Percentiles rank a stretch among this genome's conserved stretches.
These are phyloP conservation scores for Sporisorium exsertum DNA, from an alignment of 1,284 basidiomycete genomes.

Conservation along the genomic window DNA sequence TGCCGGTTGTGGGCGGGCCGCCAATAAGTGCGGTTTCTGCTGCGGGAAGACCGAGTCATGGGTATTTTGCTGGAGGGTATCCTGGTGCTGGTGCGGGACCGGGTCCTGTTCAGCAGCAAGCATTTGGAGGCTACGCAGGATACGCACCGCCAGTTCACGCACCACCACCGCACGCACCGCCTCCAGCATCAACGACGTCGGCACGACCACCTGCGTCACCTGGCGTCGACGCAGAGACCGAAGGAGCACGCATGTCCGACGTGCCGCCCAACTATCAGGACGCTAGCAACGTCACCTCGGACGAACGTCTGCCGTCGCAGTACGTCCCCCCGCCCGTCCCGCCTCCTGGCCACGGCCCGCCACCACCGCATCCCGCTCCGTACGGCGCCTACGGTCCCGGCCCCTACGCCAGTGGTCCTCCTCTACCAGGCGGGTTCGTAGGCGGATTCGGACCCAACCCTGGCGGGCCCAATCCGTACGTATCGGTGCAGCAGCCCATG, in stretches of 20 bases:
- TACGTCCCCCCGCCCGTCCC: slow-evolving; percentile 37
- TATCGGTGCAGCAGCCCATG: slow-evolving; percentile 18
- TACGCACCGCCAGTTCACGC: slow-evolving; percentile 4
- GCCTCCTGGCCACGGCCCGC: slow-evolving; percentile 23
- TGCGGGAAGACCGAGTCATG: slow-evolving; percentile 31
- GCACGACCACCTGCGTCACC: slow-evolving; percentile 13
- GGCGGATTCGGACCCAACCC: slow-evolving; percentile 36
- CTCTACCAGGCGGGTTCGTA: slow-evolving; percentile 22
- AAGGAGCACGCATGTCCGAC: slow-evolving; percentile 45
- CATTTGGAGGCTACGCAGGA: slow-evolving; percentile 23
- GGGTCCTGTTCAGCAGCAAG: slow-evolving; percentile 1
- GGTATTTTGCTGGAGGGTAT: slow-evolving; percentile 34
- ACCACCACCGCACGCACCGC: slow-evolving; percentile 20
- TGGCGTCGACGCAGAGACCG: slow-evolving; percentile 43
- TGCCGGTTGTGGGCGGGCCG: slow-evolving; percentile 26
- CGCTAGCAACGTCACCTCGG: slow-evolving; percentile 30
- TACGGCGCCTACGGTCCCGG: not conserved
- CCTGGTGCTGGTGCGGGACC: slow-evolving; percentile 25
- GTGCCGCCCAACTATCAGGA: slow-evolving; percentile 52
- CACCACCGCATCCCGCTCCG: slow-evolving; percentile 18
- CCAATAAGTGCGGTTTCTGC: not conserved
- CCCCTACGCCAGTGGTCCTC: not conserved
- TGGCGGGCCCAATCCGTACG: slow-evolving; percentile 33
- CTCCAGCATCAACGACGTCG: slow-evolving; percentile 1
- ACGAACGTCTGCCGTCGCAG: slow-evolving; percentile 44